Conservation (phyloP, 345 rosid species). For the Ceriops zippeliana region DNA sequence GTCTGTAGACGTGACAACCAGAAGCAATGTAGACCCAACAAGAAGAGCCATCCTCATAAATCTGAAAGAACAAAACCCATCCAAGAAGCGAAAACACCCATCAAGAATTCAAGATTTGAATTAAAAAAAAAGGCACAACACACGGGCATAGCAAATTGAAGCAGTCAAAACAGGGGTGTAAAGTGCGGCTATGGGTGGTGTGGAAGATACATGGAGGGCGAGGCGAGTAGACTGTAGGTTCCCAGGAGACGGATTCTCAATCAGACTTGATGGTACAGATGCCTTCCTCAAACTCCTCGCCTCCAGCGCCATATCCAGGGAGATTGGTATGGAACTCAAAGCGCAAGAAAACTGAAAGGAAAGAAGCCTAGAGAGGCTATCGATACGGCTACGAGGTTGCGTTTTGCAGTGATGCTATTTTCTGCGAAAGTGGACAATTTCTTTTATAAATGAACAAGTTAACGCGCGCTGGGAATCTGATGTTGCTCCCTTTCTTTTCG, state of each 20-base stretch:
- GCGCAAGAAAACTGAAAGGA: too few relatives aligned
- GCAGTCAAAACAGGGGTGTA: too few relatives aligned
- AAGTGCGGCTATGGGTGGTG: too few relatives aligned
- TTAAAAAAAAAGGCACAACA: not conserved
- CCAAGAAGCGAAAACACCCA: not conserved
- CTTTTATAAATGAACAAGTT: too few relatives aligned
- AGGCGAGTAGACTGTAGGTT: conserved; percentile 64
- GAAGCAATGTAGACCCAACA: conserved; percentile 65
- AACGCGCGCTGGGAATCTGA: too few relatives aligned
- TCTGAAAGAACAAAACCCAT: conserved; percentile 24
- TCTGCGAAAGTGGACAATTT: too few relatives aligned
- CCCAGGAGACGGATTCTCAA: conserved; percentile 58
- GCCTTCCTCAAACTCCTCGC: conserved; percentile 53
- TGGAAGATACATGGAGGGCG: conserved; percentile 48
- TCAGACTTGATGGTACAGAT: conserved; percentile 41
- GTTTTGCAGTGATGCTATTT: too few relatives aligned
- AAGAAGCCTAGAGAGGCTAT: too few relatives aligned
- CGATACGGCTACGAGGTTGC: too few relatives aligned
- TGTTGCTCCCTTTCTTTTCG: too few relatives aligned
- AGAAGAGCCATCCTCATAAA: conserved; percentile 39
- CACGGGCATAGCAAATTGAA: not conserved
- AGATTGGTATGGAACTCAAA: too few relatives aligned
- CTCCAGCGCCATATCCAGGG: conserved; percentile 27
- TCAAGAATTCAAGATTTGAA: not conserved
- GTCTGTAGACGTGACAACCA: conserved; percentile 47